Conservation (phyloP, 768 basidiomycete genomes). For the Lactarius trivialis region DNA sequence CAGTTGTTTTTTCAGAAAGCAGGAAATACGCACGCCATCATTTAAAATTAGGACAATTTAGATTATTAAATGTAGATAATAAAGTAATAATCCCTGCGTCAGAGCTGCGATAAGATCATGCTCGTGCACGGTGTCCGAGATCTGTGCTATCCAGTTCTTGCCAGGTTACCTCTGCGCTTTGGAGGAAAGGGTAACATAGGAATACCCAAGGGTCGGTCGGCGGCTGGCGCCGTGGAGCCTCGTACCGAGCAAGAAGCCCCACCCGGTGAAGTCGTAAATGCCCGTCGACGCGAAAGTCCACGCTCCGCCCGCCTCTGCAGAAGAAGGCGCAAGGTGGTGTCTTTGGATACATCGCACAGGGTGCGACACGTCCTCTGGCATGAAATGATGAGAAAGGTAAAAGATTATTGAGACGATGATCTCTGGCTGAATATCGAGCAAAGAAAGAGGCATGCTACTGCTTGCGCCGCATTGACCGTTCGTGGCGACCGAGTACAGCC, state of each 20-base stretch:
- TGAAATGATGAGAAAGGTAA: constrained; percentile 10
- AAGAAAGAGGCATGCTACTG: too few relatives aligned
- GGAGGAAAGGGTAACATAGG: constrained; percentile 12
- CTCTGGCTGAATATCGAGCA: constrained; percentile 11
- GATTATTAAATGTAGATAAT: too few relatives aligned
- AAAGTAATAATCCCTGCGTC: too few relatives aligned
- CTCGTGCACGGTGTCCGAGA: constrained; percentile 19
- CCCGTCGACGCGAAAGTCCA: constrained; percentile 15
- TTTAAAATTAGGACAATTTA: too few relatives aligned
- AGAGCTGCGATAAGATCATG: constrained; percentile 20
- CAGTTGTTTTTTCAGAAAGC: not conserved
- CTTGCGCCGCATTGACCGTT: too few relatives aligned
- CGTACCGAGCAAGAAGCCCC: constrained; percentile 20
- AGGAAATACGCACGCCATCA: constrained; percentile 9
- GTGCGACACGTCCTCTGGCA: constrained; percentile 9
- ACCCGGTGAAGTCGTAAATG: constrained; percentile 24
- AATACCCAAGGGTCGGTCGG: constrained; percentile 10
- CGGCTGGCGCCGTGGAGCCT: not conserved
- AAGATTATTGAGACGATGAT: constrained; percentile 7
- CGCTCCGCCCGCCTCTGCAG: constrained; percentile 15
- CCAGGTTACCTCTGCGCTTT: constrained; percentile 2
- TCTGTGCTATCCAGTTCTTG: not conserved
- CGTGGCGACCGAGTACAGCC: not conserved
- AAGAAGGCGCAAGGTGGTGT: not conserved
- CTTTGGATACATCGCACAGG: not conserved